Evolutionary conservation across 768 basidiomycete genomes (phyloP), one percentile per base, ranked within the genome.

Genomic region (Obba rivulosa): DNA sequence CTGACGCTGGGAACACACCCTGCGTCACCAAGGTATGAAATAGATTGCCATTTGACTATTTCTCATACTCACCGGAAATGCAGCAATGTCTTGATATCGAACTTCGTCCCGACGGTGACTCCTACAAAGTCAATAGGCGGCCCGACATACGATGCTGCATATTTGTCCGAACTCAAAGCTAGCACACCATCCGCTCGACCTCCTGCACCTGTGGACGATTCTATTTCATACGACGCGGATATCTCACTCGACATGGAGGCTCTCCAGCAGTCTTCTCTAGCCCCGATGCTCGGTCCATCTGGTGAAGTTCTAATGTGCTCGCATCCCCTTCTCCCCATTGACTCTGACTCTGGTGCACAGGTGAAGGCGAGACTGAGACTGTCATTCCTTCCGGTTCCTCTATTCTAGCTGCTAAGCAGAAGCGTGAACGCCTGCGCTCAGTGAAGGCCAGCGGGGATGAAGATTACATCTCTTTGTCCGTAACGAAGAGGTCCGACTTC

Each of bases 381-480:
- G 60, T 66, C 31, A 87, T 90, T 41, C 88, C 83, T 4, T 78
- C 85, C 4, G 80, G 82, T 51, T 83, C 86, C 16, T 78, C 81
- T 11, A 82, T 93, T 23, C 67, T 75, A 49, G 77, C 78, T 9
- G 88, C 87, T 9, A 91, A 82, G 62, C 83, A 90, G 59, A 82
- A 80, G 51, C 77, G 91, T 35, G 85, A 87, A 51, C 79, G 81
- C 22, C 55, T 89, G 16, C 78, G 85, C 16, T 71, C 73, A 24
- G 69, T 68, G 2, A 71, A 70, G 24, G 65, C 66, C 8, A 57
- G 70, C 8, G 68, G 61, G 68, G 62, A 66, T 45, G 83, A 87
- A 36, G 90, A 92, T 24, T 93, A 77, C 54, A 87, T 93, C 20
- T 89, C 91, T 0, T 65, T 93, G 14, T 81, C 86, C 17, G 76